phyloP scores from a whole-genome alignment of 2,329 filamentous ascomycete genomes.

The Ceratocystis cacaofunesta region DNA sequence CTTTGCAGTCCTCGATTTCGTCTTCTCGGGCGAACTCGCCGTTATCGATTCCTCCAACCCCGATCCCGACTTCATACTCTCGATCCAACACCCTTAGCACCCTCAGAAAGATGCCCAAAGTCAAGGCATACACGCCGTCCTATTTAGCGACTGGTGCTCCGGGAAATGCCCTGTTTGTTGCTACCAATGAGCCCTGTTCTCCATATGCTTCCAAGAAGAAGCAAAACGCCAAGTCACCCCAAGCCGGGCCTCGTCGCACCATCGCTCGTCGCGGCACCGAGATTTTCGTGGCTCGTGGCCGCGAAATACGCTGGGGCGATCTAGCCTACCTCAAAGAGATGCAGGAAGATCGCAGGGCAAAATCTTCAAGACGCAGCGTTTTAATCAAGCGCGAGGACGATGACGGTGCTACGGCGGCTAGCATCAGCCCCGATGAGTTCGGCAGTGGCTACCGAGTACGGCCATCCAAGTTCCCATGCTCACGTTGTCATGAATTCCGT shows the following conservation, averaged over 20 bases:
- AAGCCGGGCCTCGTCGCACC: slow-evolving; percentile 42
- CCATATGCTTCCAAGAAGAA: slow-evolving; percentile 28
- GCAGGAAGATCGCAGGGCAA: slow-evolving; percentile 19
- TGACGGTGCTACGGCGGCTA: slow-evolving; percentile 13
- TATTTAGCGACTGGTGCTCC: slow-evolving; percentile 72
- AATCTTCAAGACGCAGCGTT: slow-evolving; percentile 11
- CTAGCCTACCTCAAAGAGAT: slow-evolving; percentile 61
- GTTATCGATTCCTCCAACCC: not conserved
- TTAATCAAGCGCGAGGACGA: slow-evolving; percentile 34
- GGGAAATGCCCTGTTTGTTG: slow-evolving; percentile 62
- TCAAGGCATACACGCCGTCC: slow-evolving; percentile 69
- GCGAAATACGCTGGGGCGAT: slow-evolving; percentile 85
- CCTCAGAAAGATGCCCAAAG: slow-evolving; percentile 56
- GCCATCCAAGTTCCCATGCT: not conserved
- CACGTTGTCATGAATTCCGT: not conserved
- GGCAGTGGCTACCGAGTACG: slow-evolving; percentile 25
- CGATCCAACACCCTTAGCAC: not conserved
- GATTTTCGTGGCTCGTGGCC: slow-evolving; percentile 75
- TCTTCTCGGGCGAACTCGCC: no score
- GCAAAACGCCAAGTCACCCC: slow-evolving; percentile 25
- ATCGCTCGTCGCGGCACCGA: slow-evolving; percentile 75
- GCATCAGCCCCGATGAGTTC: slow-evolving; percentile 16
- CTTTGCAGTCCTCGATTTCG: no score
- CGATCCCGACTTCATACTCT: not conserved
- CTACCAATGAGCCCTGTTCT: slow-evolving; percentile 28